Evolutionary conservation across 306 rosid genomes (phyloP).

Genomic region (Sicyos edulis): DNA sequence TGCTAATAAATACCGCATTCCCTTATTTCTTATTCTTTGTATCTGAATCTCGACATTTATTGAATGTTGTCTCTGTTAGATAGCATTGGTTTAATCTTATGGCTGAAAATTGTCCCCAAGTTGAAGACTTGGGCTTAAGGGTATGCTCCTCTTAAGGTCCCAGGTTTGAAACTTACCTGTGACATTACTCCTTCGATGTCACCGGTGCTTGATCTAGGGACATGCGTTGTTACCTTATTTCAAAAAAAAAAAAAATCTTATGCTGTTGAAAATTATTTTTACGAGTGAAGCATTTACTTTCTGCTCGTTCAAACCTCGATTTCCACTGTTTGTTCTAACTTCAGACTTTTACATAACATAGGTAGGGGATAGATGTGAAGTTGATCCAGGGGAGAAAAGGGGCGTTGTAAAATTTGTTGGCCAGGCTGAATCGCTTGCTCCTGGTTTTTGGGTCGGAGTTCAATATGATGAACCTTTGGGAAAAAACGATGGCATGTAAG

Average conservation of each 20-base stretch:
- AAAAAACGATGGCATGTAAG: constrained; percentile 94
- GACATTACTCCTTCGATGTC: too few species aligned
- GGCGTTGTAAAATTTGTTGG: constrained; percentile 75
- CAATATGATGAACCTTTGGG: constrained; percentile 98
- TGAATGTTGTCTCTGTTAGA: background rate
- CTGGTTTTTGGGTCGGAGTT: constrained; percentile 92
- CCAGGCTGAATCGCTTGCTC: constrained; percentile 65
- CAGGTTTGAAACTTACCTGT: too few species aligned
- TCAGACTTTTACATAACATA: constrained; percentile 24
- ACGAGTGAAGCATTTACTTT: background rate
- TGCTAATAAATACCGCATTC: background rate
- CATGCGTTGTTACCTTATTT: too few species aligned
- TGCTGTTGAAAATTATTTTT: too few species aligned
- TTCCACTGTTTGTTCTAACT: background rate
- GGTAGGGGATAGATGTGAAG: constrained; percentile 96
- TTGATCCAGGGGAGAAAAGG: constrained; percentile 82
- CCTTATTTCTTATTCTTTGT: background rate
- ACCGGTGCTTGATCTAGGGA: too few species aligned
- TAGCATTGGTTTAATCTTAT: constrained; percentile 7
- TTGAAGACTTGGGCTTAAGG: too few species aligned
- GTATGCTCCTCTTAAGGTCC: too few species aligned
- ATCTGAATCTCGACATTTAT: background rate
- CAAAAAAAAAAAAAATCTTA: too few species aligned
- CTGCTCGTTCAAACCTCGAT: background rate
- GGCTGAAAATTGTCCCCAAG: background rate